Conservation (phyloP, 768 basidiomycete genomes). For the Mycena capillaripes region DNA sequence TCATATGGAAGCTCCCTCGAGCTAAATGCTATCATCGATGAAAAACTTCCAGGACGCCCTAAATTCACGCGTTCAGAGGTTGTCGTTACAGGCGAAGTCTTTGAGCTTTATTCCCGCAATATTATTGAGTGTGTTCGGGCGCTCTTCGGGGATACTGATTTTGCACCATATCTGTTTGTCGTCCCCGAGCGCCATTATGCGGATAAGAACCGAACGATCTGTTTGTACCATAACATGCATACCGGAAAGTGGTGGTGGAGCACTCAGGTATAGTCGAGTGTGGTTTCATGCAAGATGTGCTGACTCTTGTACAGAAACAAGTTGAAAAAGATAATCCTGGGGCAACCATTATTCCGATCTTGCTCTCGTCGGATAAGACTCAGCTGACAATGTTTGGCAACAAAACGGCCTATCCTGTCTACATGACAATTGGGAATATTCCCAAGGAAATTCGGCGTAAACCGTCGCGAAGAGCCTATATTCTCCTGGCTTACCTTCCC, state of each 20-base stretch:
- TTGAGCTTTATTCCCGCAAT: slow-evolving; percentile 45
- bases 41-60: slow-evolving; percentile 43
- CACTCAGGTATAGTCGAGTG: slow-evolving; percentile 52
- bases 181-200: slow-evolving; percentile 49
- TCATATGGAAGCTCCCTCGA: slow-evolving; percentile 47
- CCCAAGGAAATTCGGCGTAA: slow-evolving; percentile 54
- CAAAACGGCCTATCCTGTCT: slow-evolving; percentile 61
- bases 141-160: slow-evolving; percentile 47
- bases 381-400: slow-evolving; percentile 55
- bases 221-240: slow-evolving; percentile 55
- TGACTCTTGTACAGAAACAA: slow-evolving; percentile 32
- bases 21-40: slow-evolving; percentile 51
- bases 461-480: slow-evolving; percentile 48
- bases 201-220: slow-evolving; percentile 38
- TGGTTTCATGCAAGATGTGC: slow-evolving; percentile 5
- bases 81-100: slow-evolving; percentile 39
- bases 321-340: slow-evolving; percentile 41
- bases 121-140: slow-evolving; percentile 48
- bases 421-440: slow-evolving; percentile 63
- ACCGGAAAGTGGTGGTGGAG: slow-evolving; percentile 68
- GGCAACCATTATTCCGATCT: slow-evolving; percentile 56
- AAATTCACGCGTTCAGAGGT: slow-evolving; percentile 41
- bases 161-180: slow-evolving; percentile 41
- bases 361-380: slow-evolving; percentile 62
- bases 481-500: slow-evolving; percentile 60